Evolutionary conservation across 2,329 filamentous ascomycete species (phyloP), one percentile per base, ranked within the genome.

Genomic region (Xylariaceae sp.): DNA sequence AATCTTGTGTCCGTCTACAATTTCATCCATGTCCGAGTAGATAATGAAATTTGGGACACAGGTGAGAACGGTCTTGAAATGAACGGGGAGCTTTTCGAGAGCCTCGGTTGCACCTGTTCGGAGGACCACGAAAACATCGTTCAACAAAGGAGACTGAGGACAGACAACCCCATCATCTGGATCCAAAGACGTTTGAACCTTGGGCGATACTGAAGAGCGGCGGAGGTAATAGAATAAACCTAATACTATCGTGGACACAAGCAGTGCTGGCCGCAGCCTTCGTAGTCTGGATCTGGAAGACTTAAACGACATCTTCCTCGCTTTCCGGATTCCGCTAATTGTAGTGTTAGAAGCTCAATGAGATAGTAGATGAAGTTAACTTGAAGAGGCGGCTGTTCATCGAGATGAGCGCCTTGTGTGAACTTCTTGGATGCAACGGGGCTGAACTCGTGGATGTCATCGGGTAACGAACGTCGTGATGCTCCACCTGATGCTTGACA

Each of bases 1-100:
- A 9, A 51, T 51, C 35, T 55, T 43, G 24, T 60, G 50, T 2
- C 60, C 59, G 5, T 59, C 53, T 23, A 64, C 52, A 13, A 61
- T 49, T 29, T 62, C 61, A 13, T 61, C 57, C 55, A 60, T 58
- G 26, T 63, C 61, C 7, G 61, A 63, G 50, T 58, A 63, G 40
- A 63, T 56, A 48, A 63, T 44, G 36, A 60, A 63, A 30, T 63
- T 27, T 1, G 59, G 57, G 29, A 63, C 55, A 24, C 61, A 63
- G 4, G 50, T 47, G 3, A 63, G 55, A n/a, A 60, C 37, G n/a
- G 61, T 63, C 42, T 62, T 49, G 49, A 63, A 58, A 30, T 63
- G 61, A 20, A 61, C 45, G 1, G 59, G 59, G 6, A 63, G 44
- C 37, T 58, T 62, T 39, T 60, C 55, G 15, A 40, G 56, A 4